A percentile compares a stretch with the other conserved stretches of the same genome.
These are phyloP conservation scores for Alternaria gansuensis DNA, from an alignment of 2,329 filamentous ascomycete genomes.

Conservation along the genomic window DNA sequence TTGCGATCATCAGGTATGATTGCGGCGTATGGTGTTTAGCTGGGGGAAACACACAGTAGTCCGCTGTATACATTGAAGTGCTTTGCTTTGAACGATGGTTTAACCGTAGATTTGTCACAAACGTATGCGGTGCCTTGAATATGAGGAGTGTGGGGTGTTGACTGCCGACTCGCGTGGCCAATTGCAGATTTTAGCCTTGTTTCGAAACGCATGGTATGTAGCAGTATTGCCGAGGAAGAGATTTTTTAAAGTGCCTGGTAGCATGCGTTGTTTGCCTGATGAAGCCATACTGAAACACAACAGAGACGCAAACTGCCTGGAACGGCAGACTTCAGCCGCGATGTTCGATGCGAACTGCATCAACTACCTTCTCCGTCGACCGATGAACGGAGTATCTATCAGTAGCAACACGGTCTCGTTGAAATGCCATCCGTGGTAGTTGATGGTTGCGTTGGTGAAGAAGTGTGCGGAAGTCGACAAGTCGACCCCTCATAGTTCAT, in stretches of 20 bases:
- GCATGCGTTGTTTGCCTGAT: slow-evolving; percentile 7
- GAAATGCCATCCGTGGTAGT: not conserved
- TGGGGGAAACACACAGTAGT: too few relatives aligned
- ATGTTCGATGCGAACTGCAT: not conserved
- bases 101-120: not conserved
- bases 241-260: slow-evolving; percentile 7
- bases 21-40: slow-evolving; percentile 11
- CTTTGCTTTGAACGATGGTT: slow-evolving; percentile 9
- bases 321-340: slow-evolving; percentile 19
- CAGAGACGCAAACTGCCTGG: slow-evolving; percentile 31
- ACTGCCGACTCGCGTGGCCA: not conserved
- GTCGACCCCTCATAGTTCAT: slow-evolving; percentile 21
- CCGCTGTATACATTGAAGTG: not conserved
- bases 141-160: slow-evolving; percentile 1
- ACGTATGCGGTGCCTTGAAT: slow-evolving; percentile 2
- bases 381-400: accelerated
- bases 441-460: not conserved
- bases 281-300: slow-evolving; percentile 35
- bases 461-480: not conserved
- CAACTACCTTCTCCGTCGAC: not conserved
- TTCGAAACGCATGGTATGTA: slow-evolving; percentile 15
- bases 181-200: not conserved
- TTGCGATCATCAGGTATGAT: slow-evolving; percentile 37
- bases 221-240: slow-evolving; percentile 9
- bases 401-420: too few relatives aligned